A percentile compares a stretch with the other conserved stretches of the same genome.
These are phyloP conservation scores for Perkinsus marinus DNA, from an alignment of 169 alveolate genomes.

Conservation along the genomic window DNA sequence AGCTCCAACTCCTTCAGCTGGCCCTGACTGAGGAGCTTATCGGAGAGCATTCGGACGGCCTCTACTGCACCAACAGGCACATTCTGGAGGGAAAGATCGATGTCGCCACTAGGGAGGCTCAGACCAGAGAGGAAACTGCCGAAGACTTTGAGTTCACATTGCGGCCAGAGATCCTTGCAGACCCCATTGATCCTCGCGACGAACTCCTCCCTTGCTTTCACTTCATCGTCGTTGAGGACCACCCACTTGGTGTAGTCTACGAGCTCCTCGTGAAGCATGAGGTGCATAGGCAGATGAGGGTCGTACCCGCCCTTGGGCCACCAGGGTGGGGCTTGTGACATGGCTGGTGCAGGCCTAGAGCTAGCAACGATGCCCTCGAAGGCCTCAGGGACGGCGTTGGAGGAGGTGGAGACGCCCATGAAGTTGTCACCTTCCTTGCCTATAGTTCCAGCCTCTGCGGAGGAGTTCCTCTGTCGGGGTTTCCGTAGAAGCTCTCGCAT, in stretches of 20 bases:
- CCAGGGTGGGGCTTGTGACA: neutral
- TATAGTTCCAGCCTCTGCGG: neutral
- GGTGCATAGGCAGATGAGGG: neutral
- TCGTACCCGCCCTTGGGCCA: neutral
- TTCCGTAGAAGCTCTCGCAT: neutral
- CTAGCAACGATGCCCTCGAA: neutral
- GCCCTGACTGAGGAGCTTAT: slow-evolving; percentile 19
- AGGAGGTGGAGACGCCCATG: neutral
- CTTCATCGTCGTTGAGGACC: neutral
- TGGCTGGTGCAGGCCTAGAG: neutral
- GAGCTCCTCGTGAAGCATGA: neutral
- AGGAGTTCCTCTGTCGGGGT: neutral
- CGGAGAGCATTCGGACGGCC: slow-evolving; percentile 11
- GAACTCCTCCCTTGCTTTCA: neutral
- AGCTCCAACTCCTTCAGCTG: slow-evolving; percentile 10
- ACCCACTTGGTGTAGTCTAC: neutral
- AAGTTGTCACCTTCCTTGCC: neutral
- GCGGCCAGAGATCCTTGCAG: slow-evolving; percentile 29
- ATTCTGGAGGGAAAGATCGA: slow-evolving; percentile 21
- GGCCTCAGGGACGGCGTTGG: neutral
- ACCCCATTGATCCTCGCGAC: neutral
- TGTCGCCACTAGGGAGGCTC: slow-evolving; percentile 20
- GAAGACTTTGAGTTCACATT: slow-evolving; percentile 21
- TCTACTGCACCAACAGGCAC: slow-evolving; percentile 21
- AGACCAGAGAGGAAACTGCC: slow-evolving; percentile 29